Percentiles rank a stretch among this genome's conserved stretches.
Evolutionary conservation across 2,329 filamentous ascomycete genomes (phyloP).

Genomic region (Fusarium multiceps): DNA sequence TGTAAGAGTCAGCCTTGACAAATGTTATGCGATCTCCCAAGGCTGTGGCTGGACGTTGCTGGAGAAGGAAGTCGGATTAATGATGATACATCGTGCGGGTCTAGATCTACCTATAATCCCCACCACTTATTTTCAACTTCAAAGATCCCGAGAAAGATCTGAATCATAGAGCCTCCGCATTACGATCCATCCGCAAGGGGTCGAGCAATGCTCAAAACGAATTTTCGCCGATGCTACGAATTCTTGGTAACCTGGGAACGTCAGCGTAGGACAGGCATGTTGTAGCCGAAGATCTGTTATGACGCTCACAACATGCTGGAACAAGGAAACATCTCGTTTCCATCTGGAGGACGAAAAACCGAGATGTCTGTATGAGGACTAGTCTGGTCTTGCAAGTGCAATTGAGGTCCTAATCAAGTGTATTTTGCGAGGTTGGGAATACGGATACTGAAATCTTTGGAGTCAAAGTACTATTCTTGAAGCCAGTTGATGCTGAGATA

Average conservation of each 20-base stretch:
- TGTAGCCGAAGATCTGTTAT: constrained; percentile 36
- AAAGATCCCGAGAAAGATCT: constrained; percentile 29
- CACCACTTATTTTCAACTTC: constrained; percentile 31
- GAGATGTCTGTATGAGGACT: constrained; percentile 30
- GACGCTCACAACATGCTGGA: constrained; percentile 26
- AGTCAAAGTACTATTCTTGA: constrained; percentile 21
- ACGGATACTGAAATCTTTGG: constrained; percentile 9
- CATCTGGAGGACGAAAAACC: constrained; percentile 19
- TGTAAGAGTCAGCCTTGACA: constrained; percentile 20
- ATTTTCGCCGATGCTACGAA: constrained; percentile 16
- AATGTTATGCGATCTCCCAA: constrained; percentile 36
- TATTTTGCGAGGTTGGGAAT: constrained; percentile 39
- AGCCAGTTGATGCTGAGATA: constrained; percentile 1
- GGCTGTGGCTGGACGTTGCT: constrained; percentile 34
- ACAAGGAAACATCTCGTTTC: constrained; percentile 24
- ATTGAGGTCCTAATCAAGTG: constrained; percentile 39
- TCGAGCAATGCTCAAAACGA: constrained; percentile 21
- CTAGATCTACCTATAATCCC: constrained; percentile 16
- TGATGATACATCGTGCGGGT: constrained; percentile 22
- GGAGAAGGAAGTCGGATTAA: constrained; percentile 23
- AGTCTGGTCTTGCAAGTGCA: constrained; percentile 43
- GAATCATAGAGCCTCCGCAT: constrained; percentile 15
- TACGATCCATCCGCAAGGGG: constrained; percentile 10
- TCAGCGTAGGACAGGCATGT: constrained; percentile 38
- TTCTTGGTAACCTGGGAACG: constrained; percentile 29